phyloP scores from a whole-genome alignment of 495 filamentous ascomycete genomes.

The Xylaria acuta region DNA sequence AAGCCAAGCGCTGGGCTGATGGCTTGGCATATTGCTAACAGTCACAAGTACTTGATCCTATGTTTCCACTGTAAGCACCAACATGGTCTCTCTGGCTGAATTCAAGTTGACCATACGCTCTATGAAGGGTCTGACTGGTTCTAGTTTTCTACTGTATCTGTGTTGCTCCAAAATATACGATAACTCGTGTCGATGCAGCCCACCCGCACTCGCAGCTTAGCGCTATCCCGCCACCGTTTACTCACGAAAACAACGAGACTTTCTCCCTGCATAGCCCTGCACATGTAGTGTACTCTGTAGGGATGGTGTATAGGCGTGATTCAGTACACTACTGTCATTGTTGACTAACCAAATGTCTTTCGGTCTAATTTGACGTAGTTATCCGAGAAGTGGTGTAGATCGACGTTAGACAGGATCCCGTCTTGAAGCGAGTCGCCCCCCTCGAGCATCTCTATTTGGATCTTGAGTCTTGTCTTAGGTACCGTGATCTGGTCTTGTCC shows the following conservation, averaged over 20 bases:
- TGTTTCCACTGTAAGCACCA: no score
- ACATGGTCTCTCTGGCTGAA: slow-evolving; percentile 1
- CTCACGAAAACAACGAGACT: slow-evolving; percentile 2
- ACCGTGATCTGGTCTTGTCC: background rate
- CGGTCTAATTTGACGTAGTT: background rate
- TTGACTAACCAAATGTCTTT: slow-evolving; percentile 2
- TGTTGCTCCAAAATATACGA: background rate
- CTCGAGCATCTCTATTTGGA: background rate
- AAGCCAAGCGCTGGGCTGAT: background rate
- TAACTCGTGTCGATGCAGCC: slow-evolving; percentile 11
- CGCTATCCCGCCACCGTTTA: slow-evolving; percentile 4
- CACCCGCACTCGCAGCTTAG: background rate
- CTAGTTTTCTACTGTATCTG: background rate
- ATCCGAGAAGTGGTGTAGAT: slow-evolving; percentile 9
- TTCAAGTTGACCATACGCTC: background rate
- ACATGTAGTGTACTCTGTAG: background rate
- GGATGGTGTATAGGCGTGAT: slow-evolving; percentile 1
- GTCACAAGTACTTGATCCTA: no score
- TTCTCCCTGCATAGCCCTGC: background rate
- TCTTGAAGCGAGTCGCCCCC: slow-evolving; percentile 7
- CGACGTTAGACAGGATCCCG: slow-evolving; percentile 15
- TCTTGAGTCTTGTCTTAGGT: slow-evolving; percentile 4
- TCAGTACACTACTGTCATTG: slow-evolving; percentile 24
- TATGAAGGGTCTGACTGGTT: background rate
- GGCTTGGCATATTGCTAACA: background rate